Percentiles rank a stretch among this genome's conserved stretches.
Evolutionary conservation across 2,329 filamentous ascomycete genomes (phyloP).

Genomic region (Cryphonectria nitschkei): DNA sequence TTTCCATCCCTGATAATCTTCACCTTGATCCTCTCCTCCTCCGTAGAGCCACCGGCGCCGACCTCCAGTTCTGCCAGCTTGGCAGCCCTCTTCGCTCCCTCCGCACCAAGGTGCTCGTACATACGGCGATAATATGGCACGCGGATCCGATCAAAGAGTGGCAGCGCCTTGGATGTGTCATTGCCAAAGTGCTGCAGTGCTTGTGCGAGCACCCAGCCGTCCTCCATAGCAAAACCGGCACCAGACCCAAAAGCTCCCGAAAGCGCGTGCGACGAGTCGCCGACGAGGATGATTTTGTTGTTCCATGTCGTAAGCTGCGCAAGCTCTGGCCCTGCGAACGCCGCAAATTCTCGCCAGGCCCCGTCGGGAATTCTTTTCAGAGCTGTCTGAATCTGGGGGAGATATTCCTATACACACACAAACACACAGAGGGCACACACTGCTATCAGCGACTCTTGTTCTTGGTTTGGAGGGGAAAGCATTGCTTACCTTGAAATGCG

Average conservation of each 20-base stretch:
- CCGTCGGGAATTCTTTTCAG: constrained; percentile 18
- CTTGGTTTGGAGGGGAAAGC: background rate
- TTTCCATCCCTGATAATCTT: constrained; percentile 29
- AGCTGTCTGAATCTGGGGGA: constrained; percentile 23
- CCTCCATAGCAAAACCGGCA: constrained; percentile 44
- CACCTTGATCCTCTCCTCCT: constrained; percentile 27
- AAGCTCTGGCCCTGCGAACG: constrained; percentile 39
- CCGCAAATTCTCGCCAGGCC: constrained; percentile 33
- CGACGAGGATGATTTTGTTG: constrained; percentile 53
- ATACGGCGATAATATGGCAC: constrained; percentile 38
- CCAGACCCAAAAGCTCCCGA: constrained; percentile 49
- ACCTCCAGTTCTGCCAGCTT: constrained; percentile 26
- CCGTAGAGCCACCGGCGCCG: constrained; percentile 15
- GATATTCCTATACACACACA: constrained; percentile 17
- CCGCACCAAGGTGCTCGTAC: constrained; percentile 30
- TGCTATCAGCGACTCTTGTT: background rate
- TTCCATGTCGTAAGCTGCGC: constrained; percentile 33
- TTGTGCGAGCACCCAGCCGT: constrained; percentile 37
- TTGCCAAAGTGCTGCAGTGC: constrained; percentile 35
- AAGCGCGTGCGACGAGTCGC: constrained; percentile 59
- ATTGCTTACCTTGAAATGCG: constrained; percentile 40
- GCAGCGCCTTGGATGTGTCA: constrained; percentile 33
- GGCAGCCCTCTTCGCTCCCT: constrained; percentile 19
- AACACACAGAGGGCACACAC: background rate
- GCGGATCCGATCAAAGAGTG: constrained; percentile 36